Evolutionary conservation across 2,329 filamentous ascomycete species (phyloP).

Genomic region (Fusarium stilboides): DNA sequence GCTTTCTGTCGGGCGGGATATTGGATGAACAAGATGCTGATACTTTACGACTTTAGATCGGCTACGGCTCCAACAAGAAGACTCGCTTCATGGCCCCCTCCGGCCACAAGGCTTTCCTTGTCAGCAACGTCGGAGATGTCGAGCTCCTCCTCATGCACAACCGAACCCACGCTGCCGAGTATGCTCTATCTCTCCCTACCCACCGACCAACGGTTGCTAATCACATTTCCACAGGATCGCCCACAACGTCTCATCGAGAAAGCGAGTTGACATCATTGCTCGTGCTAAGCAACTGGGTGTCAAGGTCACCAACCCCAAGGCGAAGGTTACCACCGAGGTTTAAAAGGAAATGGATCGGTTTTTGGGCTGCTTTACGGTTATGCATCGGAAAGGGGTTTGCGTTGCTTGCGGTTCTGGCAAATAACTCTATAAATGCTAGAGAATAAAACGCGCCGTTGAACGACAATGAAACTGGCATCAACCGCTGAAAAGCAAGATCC

Average conservation of each 20-base stretch:
- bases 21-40: conserved; percentile 33
- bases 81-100: conserved; percentile 99
- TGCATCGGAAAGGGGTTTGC: conserved; percentile 53
- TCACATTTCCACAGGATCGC: conserved; percentile 79
- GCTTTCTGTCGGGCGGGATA: conserved; percentile 1
- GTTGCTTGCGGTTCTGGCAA: conserved; percentile 52
- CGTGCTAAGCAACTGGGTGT: conserved; percentile 98
- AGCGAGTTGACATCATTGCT: conserved; percentile 97
- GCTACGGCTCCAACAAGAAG: conserved; percentile 99
- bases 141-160: conserved; percentile 99
- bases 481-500: conserved; percentile 33
- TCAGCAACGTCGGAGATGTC: conserved; percentile 95
- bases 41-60: conserved; percentile 76
- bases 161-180: conserved; percentile 99
- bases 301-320: conserved; percentile 99
- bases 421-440: conserved; percentile 50
- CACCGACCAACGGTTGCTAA: conserved; percentile 5
- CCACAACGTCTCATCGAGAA: conserved; percentile 97
- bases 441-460: conserved; percentile 53
- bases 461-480: conserved; percentile 49
- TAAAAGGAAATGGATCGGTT: conserved; percentile 62
- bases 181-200: conserved; percentile 61
- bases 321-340: conserved; percentile 96
- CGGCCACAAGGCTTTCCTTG: conserved; percentile 99
- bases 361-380: conserved; percentile 53